Evolutionary conservation across 768 basidiomycete species (phyloP), one percentile per base, ranked within the genome.

Genomic region (Tulasnella sp.): DNA sequence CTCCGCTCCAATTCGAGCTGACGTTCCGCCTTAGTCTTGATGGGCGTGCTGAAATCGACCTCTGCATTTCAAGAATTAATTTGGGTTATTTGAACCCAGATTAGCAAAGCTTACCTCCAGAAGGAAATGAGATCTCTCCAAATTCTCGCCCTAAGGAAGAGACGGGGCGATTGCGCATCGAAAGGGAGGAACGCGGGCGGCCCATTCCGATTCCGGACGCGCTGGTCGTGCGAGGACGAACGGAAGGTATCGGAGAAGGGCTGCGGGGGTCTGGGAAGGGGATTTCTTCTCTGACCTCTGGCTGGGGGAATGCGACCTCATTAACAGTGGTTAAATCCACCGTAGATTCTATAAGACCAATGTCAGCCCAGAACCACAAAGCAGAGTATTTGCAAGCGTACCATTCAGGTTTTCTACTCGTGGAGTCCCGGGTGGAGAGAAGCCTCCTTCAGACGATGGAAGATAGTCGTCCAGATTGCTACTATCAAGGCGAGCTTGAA

Each of bases 21-120:
- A 23, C 48, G 51, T 20, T 74, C 73, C 15, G 37, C 20, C 42
- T 74, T 74, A 18, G 75, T 44, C 26, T 70, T 77, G 26, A 77
- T 40, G 18, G 76, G 76, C 32, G 76, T 77, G 44, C 76, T 77
- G 37, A 61, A 77, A 72, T 77, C 76, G n/a, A 77, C 76, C 67
- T 77, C 76, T 75, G 51, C 72, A 44, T 37, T 37, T 29, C 32
- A 73, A 48, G 15, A 23, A 20, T 48, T 15, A 42, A n/a, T 44
- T 40, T 40, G 13, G 37, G 37, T 26, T 73, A 18, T n/a, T 29
- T 18, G 67, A 1, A 44, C 4, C 10, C 5, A 35, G 15, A 1
- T 44, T 29, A 32, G 35, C 11, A 44, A 40, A n/a, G 26, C 35
- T 29, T 13, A 74, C 73, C 73, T 77, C 75, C 76, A 29, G 76